A percentile compares a stretch with the other conserved stretches of the same genome.
These are phyloP conservation scores for Penicillium turbatum DNA, from an alignment of 495 filamentous ascomycete species.

Conservation along the genomic window DNA sequence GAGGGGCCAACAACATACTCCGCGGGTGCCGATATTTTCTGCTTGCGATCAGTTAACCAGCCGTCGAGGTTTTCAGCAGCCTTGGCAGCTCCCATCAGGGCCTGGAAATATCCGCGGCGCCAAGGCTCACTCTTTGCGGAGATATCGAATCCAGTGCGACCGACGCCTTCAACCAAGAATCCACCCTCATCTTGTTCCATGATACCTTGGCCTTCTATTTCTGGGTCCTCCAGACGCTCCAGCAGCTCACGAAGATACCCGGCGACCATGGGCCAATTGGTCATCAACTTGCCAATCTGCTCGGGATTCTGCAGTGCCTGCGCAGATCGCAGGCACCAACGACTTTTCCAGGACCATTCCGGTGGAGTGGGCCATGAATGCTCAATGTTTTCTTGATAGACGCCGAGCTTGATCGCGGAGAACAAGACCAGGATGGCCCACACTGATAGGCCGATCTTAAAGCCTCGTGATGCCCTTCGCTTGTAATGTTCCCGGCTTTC, in stretches of 20 bases:
- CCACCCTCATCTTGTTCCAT: constrained; percentile 53
- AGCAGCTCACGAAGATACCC: constrained; percentile 52
- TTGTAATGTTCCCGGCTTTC: constrained; percentile 65
- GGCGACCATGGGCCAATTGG: constrained; percentile 63
- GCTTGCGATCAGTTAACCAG: constrained; percentile 63
- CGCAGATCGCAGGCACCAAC: constrained; percentile 55
- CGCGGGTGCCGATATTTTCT: constrained; percentile 59
- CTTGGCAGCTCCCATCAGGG: constrained; percentile 68
- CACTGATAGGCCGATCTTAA: constrained; percentile 52
- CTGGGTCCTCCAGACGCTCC: constrained; percentile 57
- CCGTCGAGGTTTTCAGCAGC: constrained; percentile 77
- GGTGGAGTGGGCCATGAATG: constrained; percentile 67
- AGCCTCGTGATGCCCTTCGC: constrained; percentile 55
- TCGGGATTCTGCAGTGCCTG: constrained; percentile 53
- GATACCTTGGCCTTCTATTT: constrained; percentile 63
- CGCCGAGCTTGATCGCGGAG: constrained; percentile 50
- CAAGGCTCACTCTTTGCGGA: constrained; percentile 71
- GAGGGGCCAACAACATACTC: constrained; percentile 73
- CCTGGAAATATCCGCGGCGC: constrained; percentile 77
- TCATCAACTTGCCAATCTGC: constrained; percentile 42
- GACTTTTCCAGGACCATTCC: constrained; percentile 66
- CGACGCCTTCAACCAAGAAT: constrained; percentile 50
- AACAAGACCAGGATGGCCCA: constrained; percentile 53
- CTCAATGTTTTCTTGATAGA: constrained; percentile 67
- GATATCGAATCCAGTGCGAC: constrained; percentile 63